Evolutionary conservation across 2,329 filamentous ascomycete species (phyloP).

Genomic region (Ophiosphaerella narmari): DNA sequence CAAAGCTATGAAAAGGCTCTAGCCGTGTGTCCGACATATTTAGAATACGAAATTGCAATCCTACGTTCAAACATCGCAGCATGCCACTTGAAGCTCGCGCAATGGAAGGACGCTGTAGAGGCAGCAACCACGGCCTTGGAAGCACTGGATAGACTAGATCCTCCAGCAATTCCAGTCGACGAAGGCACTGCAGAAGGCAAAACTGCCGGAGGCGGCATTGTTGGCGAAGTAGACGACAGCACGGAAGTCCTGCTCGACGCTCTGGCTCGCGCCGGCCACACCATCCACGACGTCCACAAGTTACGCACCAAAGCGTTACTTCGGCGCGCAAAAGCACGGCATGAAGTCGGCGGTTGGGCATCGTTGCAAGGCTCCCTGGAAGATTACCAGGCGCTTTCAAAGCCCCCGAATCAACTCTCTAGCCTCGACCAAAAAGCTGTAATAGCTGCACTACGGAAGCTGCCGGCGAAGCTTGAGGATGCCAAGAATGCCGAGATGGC

Average conservation of each 20-base stretch:
- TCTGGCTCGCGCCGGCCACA: slow-evolving; percentile 33
- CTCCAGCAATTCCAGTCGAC: slow-evolving; percentile 32
- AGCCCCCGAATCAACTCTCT: slow-evolving; percentile 63
- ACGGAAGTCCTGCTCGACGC: slow-evolving; percentile 39
- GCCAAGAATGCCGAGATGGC: slow-evolving; percentile 87
- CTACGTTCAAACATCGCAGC: slow-evolving; percentile 87
- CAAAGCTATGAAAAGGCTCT: slow-evolving; percentile 82
- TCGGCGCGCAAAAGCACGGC: slow-evolving; percentile 74
- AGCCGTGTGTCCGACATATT: slow-evolving; percentile 76
- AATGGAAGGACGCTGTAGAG: slow-evolving; percentile 83
- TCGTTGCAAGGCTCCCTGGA: slow-evolving; percentile 76
- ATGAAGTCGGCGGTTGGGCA: slow-evolving; percentile 76
- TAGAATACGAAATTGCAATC: slow-evolving; percentile 86
- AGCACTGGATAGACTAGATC: slow-evolving; percentile 67
- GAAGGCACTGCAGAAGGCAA: slow-evolving; percentile 54
- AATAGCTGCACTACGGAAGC: slow-evolving; percentile 63
- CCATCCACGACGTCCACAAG: slow-evolving; percentile 67
- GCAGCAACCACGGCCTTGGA: slow-evolving; percentile 75
- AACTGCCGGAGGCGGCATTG: slow-evolving; percentile 56
- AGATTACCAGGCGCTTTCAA: slow-evolving; percentile 74
- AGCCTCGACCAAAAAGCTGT: slow-evolving; percentile 71
- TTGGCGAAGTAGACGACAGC: slow-evolving; percentile 62
- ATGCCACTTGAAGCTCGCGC: slow-evolving; percentile 80
- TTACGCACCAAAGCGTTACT: slow-evolving; percentile 84
- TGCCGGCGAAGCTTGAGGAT: slow-evolving; percentile 72